Conservation (phyloP, 2,329 filamentous ascomycete species). For the Aspergillus glaucus region DNA sequence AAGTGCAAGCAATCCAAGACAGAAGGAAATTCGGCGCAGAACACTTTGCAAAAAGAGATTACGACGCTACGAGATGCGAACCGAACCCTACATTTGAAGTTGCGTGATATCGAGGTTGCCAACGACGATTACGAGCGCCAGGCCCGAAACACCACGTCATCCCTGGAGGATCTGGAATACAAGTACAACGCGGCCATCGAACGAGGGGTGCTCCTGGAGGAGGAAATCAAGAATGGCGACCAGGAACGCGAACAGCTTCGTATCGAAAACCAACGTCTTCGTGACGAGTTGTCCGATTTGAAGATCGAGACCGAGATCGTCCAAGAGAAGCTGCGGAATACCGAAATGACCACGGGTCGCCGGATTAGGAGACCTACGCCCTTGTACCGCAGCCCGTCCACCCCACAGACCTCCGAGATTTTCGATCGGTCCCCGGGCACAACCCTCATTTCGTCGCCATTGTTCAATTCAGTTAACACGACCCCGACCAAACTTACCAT, state of each 20-base stretch:
- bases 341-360: constrained; percentile 45
- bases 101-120: constrained; percentile 93
- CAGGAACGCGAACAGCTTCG: constrained; percentile 83
- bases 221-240: constrained; percentile 85
- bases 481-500: constrained; percentile 67
- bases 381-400: constrained; percentile 42
- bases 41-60: constrained; percentile 87
- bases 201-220: constrained; percentile 84
- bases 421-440: constrained; percentile 74
- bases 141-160: constrained; percentile 90
- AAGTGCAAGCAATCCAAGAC: constrained; percentile 95
- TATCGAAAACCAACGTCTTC: constrained; percentile 82
- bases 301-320: constrained; percentile 93
- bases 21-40: constrained; percentile 80
- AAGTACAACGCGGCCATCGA: constrained; percentile 96
- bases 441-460: constrained; percentile 79
- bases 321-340: constrained; percentile 83
- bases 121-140: constrained; percentile 98
- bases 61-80: constrained; percentile 82
- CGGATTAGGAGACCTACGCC: constrained; percentile 48
- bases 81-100: constrained; percentile 69
- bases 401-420: constrained; percentile 58
- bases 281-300: constrained; percentile 85
- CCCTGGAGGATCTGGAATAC: constrained; percentile 90
- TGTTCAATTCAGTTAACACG: constrained; percentile 59